Conservation (phyloP, 1,284 basidiomycete genomes). For the Paramarasmius palmivorus region DNA sequence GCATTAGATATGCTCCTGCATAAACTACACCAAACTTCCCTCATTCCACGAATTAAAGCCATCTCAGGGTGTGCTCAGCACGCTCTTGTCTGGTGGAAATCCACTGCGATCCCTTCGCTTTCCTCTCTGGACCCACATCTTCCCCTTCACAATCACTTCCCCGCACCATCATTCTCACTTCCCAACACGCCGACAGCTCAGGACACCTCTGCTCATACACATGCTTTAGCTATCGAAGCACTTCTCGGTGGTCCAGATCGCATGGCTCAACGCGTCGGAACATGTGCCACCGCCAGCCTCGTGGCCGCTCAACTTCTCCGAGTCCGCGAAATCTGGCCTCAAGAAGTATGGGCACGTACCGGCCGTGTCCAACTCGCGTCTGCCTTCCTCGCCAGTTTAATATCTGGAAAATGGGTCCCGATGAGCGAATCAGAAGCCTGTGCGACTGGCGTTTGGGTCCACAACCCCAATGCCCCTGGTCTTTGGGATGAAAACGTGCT, state of each 20-base stretch:
- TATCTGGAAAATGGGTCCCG: constrained; percentile 69
- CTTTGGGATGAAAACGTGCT: constrained; percentile 79
- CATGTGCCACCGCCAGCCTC: constrained; percentile 64
- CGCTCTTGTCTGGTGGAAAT: constrained; percentile 83
- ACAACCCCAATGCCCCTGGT: constrained; percentile 36
- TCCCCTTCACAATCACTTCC: constrained; percentile 66
- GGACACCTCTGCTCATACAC: constrained; percentile 76
- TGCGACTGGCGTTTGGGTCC: constrained; percentile 74
- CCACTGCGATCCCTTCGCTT: constrained; percentile 61
- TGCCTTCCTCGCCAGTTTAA: constrained; percentile 68
- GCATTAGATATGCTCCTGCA: constrained; percentile 70
- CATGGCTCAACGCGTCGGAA: constrained; percentile 74
- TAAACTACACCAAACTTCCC: constrained; percentile 67
- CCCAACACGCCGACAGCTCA: constrained; percentile 76
- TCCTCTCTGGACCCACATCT: constrained; percentile 66
- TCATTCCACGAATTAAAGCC: constrained; percentile 65
- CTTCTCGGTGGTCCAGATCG: constrained; percentile 74
- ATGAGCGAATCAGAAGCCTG: constrained; percentile 78
- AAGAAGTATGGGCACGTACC: constrained; percentile 72
- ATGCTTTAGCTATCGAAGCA: constrained; percentile 70
- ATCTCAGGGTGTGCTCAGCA: constrained; percentile 79
- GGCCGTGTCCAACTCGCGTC: constrained; percentile 71
- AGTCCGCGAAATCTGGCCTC: constrained; percentile 69
- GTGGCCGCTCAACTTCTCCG: constrained; percentile 69
- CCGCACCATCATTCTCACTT: constrained; percentile 65